Conservation (phyloP, 257 asterid genomes). For the Solanum chilense region DNA sequence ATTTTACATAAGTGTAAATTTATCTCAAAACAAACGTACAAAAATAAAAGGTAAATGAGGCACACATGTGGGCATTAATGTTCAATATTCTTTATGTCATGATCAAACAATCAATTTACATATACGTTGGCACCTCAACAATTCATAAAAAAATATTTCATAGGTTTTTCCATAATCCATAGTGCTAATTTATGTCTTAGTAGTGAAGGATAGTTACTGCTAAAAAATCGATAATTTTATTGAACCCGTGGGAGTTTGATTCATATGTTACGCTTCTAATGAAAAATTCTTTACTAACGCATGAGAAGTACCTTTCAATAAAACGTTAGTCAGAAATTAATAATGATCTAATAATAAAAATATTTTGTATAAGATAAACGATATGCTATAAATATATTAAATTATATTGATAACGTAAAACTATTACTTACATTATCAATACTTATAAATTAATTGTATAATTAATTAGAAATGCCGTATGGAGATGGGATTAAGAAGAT, state of each 20-base stretch:
- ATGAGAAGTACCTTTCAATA: background rate
- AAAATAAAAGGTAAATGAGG: background rate
- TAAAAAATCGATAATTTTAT: background rate
- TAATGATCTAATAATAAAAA: too few species aligned
- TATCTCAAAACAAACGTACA: background rate
- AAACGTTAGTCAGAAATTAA: background rate
- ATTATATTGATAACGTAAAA: background rate
- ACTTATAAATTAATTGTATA: background rate
- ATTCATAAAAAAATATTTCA: background rate
- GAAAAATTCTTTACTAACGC: background rate
- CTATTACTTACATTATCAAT: background rate
- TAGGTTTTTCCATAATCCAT: background rate
- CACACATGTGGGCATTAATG: constrained; percentile 20
- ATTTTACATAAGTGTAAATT: background rate
- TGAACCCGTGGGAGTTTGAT: background rate
- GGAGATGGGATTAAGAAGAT: background rate
- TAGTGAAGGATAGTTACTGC: background rate
- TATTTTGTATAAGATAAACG: too few species aligned
- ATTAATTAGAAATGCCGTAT: background rate
- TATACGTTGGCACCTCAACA: background rate
- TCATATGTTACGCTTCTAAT: background rate
- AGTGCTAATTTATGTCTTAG: background rate
- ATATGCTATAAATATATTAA: too few species aligned
- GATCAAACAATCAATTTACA: constrained; percentile 11
- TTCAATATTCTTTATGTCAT: constrained; percentile 23